Percentiles rank a stretch among this genome's conserved stretches.
phyloP scores from a whole-genome alignment of 768 basidiomycete species.

The Boletus edulis region DNA sequence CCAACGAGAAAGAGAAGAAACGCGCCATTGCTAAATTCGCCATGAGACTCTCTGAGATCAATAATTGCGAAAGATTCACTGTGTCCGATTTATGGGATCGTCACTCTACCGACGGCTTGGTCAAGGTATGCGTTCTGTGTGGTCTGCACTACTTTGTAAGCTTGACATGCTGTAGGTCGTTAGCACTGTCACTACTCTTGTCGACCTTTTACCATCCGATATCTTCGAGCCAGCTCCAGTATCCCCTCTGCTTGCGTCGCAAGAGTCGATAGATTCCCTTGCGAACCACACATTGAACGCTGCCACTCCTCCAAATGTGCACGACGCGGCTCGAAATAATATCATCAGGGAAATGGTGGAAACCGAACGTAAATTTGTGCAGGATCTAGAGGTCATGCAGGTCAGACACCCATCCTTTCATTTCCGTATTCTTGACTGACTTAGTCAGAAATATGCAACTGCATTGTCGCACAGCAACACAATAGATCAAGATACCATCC shows the following conservation, averaged over 20 bases:
- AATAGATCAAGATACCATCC: conserved; percentile 93
- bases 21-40: conserved; percentile 88
- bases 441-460: conserved; percentile 78
- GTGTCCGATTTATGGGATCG: conserved; percentile 89
- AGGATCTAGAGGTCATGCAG: conserved; percentile 96
- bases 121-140: conserved; percentile 64
- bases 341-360: conserved; percentile 88
- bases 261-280: conserved; percentile 61
- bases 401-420: conserved; percentile 41
- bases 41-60: conserved; percentile 76
- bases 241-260: conserved; percentile 52
- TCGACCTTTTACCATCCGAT: conserved; percentile 68
- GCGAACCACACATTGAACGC: conserved; percentile 40
- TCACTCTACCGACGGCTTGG: conserved; percentile 89
- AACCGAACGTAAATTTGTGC: conserved; percentile 95
- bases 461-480: conserved; percentile 78
- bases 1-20: conserved; percentile 85
- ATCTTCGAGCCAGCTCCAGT: conserved; percentile 63
- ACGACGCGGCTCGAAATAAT: conserved; percentile 68
- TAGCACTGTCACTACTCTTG: conserved; percentile 82
- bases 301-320: conserved; percentile 49
- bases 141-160: background rate
- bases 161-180: conserved; percentile 58
- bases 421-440: conserved; percentile 13
- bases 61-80: conserved; percentile 79